Percentiles rank a stretch among this genome's conserved stretches.
These are phyloP conservation scores for Triglochin maritima DNA, from an alignment of 106 monocot genomes.

Conservation along the genomic window DNA sequence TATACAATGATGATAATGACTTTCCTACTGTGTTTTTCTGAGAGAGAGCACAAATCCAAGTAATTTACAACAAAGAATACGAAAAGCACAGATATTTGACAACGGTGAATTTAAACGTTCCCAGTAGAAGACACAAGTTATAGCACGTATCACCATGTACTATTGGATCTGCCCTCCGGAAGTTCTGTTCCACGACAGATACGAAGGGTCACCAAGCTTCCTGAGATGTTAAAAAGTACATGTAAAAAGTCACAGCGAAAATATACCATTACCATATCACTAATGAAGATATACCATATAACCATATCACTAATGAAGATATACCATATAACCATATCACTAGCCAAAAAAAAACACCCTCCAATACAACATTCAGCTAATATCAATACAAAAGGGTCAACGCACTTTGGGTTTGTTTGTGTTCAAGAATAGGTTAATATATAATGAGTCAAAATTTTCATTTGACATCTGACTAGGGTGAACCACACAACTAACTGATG, in stretches of 20 bases:
- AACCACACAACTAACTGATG: neutral
- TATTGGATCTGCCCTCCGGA: slow-evolving; percentile 22
- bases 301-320: neutral
- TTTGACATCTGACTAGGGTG: neutral
- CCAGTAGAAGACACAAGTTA: no score
- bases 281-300: neutral
- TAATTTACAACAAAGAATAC: no score
- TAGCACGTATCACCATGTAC: no score
- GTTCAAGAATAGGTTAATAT: neutral
- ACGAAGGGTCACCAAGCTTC: slow-evolving; percentile 64
- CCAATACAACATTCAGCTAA: no score
- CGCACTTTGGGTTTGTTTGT: no score
- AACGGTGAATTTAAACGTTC: no score
- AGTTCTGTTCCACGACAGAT: slow-evolving; percentile 62
- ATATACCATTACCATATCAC: neutral
- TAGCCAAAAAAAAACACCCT: no score
- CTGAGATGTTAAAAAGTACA: slow-evolving; percentile 11
- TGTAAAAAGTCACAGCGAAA: neutral
- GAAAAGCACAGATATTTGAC: no score
- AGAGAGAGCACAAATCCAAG: no score
- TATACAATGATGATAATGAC: no score
- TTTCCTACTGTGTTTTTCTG: no score
- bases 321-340: neutral
- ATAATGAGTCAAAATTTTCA: neutral
- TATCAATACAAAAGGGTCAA: no score